phyloP scores from a whole-genome alignment of 805 yeast genomes.

The Saccharomycopsis babjevae region DNA sequence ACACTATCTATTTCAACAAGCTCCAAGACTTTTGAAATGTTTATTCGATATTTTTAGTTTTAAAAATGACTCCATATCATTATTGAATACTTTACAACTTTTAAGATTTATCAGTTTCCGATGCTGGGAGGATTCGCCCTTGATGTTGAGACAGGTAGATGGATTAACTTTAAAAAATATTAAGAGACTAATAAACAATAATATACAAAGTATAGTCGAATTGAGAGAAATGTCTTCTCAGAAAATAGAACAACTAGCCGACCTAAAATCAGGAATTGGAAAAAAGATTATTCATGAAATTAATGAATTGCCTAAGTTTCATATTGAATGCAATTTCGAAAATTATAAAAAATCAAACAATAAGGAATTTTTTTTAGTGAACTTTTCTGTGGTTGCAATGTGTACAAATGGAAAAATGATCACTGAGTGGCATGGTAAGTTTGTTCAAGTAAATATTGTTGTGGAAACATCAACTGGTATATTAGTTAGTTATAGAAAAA shows the following conservation, averaged over 20 bases:
- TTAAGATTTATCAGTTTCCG: slow-evolving; percentile 32
- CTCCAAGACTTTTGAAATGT: slow-evolving; percentile 34
- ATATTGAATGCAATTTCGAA: slow-evolving; percentile 20
- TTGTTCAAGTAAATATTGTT: slow-evolving; percentile 26
- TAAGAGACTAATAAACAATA: slow-evolving; percentile 28
- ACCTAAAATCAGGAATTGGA: slow-evolving; percentile 33
- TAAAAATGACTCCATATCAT: slow-evolving; percentile 33
- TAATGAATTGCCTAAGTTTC: slow-evolving; percentile 29
- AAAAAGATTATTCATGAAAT: slow-evolving; percentile 28
- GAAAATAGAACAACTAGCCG: slow-evolving; percentile 33
- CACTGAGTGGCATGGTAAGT: slow-evolving; percentile 27
- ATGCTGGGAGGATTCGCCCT: slow-evolving; percentile 42
- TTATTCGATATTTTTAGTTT: slow-evolving; percentile 34
- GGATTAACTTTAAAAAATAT: slow-evolving; percentile 36
- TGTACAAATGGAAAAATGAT: slow-evolving; percentile 18
- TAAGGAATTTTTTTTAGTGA: background rate
- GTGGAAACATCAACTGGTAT: slow-evolving; percentile 26
- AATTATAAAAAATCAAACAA: slow-evolving; percentile 10
- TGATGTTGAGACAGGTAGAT: slow-evolving; percentile 37
- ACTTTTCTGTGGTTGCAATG: slow-evolving; percentile 18
- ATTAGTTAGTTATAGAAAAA: slow-evolving; percentile 36
- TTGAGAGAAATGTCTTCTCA: slow-evolving; percentile 23
- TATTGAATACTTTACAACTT: slow-evolving; percentile 30
- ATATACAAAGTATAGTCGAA: slow-evolving; percentile 27
- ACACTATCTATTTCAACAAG: slow-evolving; percentile 31